Percentiles rank a stretch among this genome's conserved stretches.
phyloP scores from a whole-genome alignment of 1,284 basidiomycete genomes.

The Pisolithus thermaeus region DNA sequence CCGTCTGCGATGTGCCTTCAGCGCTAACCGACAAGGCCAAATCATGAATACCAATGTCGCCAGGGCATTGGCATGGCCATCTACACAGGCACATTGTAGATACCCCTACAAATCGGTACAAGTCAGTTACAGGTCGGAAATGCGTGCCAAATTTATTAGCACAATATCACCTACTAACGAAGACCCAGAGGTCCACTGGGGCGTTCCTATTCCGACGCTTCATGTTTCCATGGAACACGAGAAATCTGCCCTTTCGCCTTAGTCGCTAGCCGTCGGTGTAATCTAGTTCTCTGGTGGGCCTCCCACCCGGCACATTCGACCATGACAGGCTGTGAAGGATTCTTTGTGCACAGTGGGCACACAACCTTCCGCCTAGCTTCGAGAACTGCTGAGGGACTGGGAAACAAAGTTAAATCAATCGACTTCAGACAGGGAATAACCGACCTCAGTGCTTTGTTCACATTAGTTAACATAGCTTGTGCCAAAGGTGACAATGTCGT shows the following conservation, averaged over 20 bases:
- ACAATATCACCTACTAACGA: neutral
- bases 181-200: neutral
- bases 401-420: slow-evolving; percentile 3
- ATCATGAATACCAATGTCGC: no score
- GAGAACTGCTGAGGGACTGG: slow-evolving; percentile 46
- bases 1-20: no score
- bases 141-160: neutral
- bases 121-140: neutral
- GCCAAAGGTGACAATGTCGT: slow-evolving; percentile 51
- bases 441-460: slow-evolving; percentile 45
- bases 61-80: no score
- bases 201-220: neutral
- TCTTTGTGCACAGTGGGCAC: slow-evolving; percentile 68
- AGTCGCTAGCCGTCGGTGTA: slow-evolving; percentile 40
- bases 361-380: slow-evolving; percentile 52
- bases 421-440: slow-evolving; percentile 17
- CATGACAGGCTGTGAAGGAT: slow-evolving; percentile 64
- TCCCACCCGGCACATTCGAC: slow-evolving; percentile 66
- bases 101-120: no score
- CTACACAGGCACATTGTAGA: no score
- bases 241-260: slow-evolving; percentile 11
- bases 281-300: slow-evolving; percentile 53
- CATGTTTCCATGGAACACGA: neutral
- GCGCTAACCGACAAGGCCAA: no score
- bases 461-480: slow-evolving; percentile 41